A percentile compares a stretch with the other conserved stretches of the same genome.
Conservation (phyloP, 331 rosid genomes). For the Malus hybrid region DNA sequence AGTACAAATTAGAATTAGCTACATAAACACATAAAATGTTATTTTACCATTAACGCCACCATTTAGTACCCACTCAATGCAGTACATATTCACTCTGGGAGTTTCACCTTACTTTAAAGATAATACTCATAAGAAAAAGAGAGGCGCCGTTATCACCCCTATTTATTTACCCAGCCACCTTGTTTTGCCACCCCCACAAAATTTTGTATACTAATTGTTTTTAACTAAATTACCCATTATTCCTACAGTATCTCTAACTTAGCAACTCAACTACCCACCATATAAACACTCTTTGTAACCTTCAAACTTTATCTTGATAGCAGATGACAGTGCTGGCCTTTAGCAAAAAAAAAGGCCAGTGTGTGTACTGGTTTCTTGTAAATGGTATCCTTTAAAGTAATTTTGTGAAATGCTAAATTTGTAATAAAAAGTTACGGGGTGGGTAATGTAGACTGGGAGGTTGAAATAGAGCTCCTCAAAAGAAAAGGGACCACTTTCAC, state of each 20-base stretch:
- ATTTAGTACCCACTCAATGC: too few relatives aligned
- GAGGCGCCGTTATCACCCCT: neutral
- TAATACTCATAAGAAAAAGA: neutral
- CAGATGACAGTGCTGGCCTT: neutral
- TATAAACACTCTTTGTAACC: neutral
- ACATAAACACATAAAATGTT: neutral
- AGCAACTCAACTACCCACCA: neutral
- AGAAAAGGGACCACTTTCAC: neutral
- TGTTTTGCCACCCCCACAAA: neutral
- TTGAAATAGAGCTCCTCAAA: neutral
- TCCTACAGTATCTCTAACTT: neutral
- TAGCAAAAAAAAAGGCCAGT: neutral
- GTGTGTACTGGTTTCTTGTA: neutral
- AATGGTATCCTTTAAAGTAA: neutral
- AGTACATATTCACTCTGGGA: neutral
- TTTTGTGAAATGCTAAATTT: neutral
- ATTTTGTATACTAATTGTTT: too few relatives aligned
- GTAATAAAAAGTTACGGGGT: neutral
- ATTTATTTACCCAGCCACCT: neutral
- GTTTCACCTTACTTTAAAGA: neutral
- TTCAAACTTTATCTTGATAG: neutral
- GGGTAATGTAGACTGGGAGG: neutral
- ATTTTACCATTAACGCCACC: neutral
- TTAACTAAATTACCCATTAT: neutral
- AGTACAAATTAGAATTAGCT: neutral